Conservation (phyloP, 1,284 basidiomycete species). For the Rhodofomes roseus region DNA sequence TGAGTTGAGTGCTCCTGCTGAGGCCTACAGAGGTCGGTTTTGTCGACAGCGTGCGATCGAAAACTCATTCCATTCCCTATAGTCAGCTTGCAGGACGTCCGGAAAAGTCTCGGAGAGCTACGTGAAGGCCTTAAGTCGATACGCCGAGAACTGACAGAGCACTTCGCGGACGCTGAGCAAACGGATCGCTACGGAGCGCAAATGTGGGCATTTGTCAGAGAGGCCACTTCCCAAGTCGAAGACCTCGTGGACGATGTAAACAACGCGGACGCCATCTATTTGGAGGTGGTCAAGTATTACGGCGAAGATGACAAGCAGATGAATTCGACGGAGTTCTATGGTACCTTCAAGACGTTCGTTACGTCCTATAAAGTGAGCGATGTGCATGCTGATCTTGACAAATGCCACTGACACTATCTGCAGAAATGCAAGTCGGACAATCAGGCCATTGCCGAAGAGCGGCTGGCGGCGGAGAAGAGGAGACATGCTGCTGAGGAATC, state of each 20-base stretch:
- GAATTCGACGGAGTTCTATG: slow-evolving; percentile 87
- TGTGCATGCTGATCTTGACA: neutral
- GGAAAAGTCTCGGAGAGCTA: slow-evolving; percentile 68
- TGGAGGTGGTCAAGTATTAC: slow-evolving; percentile 83
- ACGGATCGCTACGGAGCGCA: slow-evolving; percentile 80
- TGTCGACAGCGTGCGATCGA: slow-evolving; percentile 1
- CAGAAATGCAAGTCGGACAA: slow-evolving; percentile 88
- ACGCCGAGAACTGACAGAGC: slow-evolving; percentile 71
- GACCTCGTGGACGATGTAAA: slow-evolving; percentile 85
- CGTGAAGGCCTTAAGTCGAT: slow-evolving; percentile 79
- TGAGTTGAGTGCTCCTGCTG: slow-evolving; percentile 86
- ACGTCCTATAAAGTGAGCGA: slow-evolving; percentile 78
- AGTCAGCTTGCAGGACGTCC: slow-evolving; percentile 79
- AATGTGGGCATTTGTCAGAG: slow-evolving; percentile 86
- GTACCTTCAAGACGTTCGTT: slow-evolving; percentile 92
- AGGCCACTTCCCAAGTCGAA: slow-evolving; percentile 70
- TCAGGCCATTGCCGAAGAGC: slow-evolving; percentile 63
- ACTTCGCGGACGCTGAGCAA: slow-evolving; percentile 71
- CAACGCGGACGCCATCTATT: slow-evolving; percentile 76
- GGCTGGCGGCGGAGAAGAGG: slow-evolving; percentile 59
- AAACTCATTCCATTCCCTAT: slow-evolving; percentile 5
- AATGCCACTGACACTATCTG: slow-evolving; percentile 1
- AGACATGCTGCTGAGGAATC: slow-evolving; percentile 60
- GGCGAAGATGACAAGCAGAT: slow-evolving; percentile 88
- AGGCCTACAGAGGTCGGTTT: slow-evolving; percentile 78